Evolutionary conservation across 2,329 filamentous ascomycete species (phyloP).

Genomic region (Parascedosporium putredinis): DNA sequence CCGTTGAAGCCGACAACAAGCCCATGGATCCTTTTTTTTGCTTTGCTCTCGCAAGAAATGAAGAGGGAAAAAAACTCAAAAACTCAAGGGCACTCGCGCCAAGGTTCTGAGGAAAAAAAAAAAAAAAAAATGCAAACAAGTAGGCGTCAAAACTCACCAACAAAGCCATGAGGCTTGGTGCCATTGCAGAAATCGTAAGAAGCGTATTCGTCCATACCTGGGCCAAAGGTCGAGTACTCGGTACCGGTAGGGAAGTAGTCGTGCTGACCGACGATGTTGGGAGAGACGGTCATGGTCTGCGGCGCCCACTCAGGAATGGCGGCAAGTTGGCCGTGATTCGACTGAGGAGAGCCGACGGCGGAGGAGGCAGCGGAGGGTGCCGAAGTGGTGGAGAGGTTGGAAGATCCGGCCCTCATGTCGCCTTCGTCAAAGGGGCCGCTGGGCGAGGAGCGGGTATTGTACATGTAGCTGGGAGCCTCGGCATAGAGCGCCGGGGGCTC

Average conservation of each 20-base stretch:
- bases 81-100: conserved; percentile 33
- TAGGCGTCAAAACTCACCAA: conserved; percentile 45
- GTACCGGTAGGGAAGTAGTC: conserved; percentile 41
- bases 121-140: conserved; percentile 11
- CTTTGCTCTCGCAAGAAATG: no score
- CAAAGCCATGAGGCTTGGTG: conserved; percentile 36
- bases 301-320: conserved; percentile 48
- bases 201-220: conserved; percentile 34
- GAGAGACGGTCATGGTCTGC: conserved; percentile 43
- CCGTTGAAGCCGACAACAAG: no score
- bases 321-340: conserved; percentile 46
- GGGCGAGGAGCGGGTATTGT: conserved; percentile 37
- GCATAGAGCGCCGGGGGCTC: conserved; percentile 35
- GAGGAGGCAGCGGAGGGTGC: conserved; percentile 56
- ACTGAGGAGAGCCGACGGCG: conserved; percentile 56
- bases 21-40: no score
- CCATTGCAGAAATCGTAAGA: conserved; percentile 35
- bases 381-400: conserved; percentile 50
- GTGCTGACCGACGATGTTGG: conserved; percentile 48
- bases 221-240: conserved; percentile 44
- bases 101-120: conserved; percentile 7
- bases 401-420: conserved; percentile 41
- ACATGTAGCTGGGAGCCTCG: conserved; percentile 32
- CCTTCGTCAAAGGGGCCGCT: conserved; percentile 38
- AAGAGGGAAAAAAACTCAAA: background rate